These are phyloP conservation scores for Auricularia cornea DNA, from an alignment of 768 basidiomycete species.

Conservation along the genomic window DNA sequence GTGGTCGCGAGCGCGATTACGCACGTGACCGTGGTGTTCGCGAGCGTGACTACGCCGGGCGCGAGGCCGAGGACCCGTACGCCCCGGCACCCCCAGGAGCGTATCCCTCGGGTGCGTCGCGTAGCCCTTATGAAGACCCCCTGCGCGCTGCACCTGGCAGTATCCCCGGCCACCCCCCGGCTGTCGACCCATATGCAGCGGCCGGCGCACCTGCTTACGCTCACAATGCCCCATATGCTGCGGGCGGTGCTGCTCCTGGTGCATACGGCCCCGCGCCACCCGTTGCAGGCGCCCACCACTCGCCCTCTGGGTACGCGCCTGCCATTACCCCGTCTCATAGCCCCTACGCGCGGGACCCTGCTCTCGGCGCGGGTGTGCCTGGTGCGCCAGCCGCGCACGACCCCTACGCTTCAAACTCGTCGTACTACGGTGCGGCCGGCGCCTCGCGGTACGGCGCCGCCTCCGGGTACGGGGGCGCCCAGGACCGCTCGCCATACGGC, in stretches of 20 bases:
- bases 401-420: neutral
- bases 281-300: neutral
- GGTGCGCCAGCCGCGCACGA: neutral
- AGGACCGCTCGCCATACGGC: conserved; percentile 1
- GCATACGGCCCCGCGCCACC: neutral
- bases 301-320: neutral
- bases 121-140: too few relatives aligned
- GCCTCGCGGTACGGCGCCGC: neutral
- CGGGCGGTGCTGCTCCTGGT: neutral
- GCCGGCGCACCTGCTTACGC: neutral
- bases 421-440: neutral
- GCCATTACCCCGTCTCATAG: neutral
- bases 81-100: neutral
- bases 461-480: neutral
- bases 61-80: neutral
- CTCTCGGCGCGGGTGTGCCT: neutral
- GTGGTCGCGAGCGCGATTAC: neutral
- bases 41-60: neutral
- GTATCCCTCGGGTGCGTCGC: neutral
- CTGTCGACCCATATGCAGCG: neutral
- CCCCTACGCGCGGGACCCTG: neutral
- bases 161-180: neutral
- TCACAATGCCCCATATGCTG: neutral
- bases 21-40: neutral
- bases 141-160: neutral